Conservation (phyloP, 768 basidiomycete species). For the Pulveroboletus frians region DNA sequence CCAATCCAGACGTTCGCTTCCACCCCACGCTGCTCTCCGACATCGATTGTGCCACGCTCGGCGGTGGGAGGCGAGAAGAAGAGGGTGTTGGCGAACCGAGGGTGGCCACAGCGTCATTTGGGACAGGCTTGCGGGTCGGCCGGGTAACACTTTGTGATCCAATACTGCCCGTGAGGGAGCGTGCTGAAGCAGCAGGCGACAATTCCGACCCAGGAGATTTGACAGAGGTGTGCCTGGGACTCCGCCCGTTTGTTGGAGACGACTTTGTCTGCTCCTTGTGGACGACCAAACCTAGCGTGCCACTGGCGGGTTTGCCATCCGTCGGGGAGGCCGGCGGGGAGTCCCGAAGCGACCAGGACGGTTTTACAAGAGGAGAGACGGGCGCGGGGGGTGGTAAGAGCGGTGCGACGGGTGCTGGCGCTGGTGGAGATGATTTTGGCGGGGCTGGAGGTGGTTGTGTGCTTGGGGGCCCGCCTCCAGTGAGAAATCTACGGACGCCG, state of each 20-base stretch:
- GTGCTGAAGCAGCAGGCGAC: slow-evolving; percentile 11
- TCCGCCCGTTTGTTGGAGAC: slow-evolving; percentile 20
- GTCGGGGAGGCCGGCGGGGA: slow-evolving; percentile 32
- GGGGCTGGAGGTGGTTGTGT: slow-evolving; percentile 26
- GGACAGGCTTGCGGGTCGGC: slow-evolving; percentile 15
- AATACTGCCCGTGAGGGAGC: slow-evolving; percentile 24
- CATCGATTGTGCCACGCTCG: slow-evolving; percentile 31
- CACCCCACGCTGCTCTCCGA: slow-evolving; percentile 34
- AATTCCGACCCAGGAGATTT: slow-evolving; percentile 23
- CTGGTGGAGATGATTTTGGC: slow-evolving; percentile 6
- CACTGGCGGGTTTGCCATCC: slow-evolving; percentile 16
- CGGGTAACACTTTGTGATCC: slow-evolving; percentile 22
- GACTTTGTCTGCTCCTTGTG: slow-evolving; percentile 47
- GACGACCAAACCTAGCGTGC: slow-evolving; percentile 38
- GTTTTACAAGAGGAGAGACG: slow-evolving; percentile 20
- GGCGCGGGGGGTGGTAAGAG: slow-evolving; percentile 26
- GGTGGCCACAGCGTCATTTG: slow-evolving; percentile 10
- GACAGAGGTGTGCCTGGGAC: slow-evolving; percentile 24
- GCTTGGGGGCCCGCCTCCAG: slow-evolving; percentile 36
- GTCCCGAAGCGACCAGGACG: slow-evolving; percentile 44
- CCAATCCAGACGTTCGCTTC: slow-evolving; percentile 40
- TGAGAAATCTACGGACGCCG: slow-evolving; percentile 65
- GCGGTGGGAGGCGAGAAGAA: slow-evolving; percentile 32
- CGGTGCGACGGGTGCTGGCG: slow-evolving; percentile 17
- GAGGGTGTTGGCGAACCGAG: slow-evolving; percentile 37